A percentile compares a stretch with the other conserved stretches of the same genome.
Evolutionary conservation across 2,329 filamentous ascomycete species (phyloP).

Genomic region (Celoporthe dispersa): DNA sequence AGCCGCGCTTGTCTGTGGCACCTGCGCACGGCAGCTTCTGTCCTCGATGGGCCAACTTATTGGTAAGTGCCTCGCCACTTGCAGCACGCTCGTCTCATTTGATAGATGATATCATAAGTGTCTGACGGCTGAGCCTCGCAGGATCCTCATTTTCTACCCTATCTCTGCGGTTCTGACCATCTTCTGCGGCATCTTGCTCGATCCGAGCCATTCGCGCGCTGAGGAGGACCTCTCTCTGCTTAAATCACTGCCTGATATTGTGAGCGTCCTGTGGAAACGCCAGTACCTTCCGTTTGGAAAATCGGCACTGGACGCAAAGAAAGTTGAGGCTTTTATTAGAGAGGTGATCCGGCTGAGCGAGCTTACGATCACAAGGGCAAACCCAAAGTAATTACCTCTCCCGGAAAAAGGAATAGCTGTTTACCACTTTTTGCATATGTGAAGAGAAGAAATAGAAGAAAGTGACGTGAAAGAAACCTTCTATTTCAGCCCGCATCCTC

Average conservation of each 20-base stretch:
- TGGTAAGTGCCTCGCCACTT: background rate
- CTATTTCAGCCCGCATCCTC: background rate
- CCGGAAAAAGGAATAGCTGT: background rate
- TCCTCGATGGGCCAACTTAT: background rate
- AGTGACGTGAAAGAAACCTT: background rate
- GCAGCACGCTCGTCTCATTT: background rate
- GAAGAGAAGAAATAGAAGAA: background rate
- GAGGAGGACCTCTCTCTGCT: constrained; percentile 52
- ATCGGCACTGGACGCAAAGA: constrained; percentile 29
- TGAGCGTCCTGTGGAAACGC: background rate
- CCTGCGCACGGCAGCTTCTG: constrained; percentile 42
- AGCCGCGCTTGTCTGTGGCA: constrained; percentile 59
- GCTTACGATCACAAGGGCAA: background rate
- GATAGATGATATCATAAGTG: no score
- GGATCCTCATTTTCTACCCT: constrained; percentile 60
- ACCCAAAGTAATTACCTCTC: background rate
- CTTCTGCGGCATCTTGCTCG: constrained; percentile 58
- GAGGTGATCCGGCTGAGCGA: background rate
- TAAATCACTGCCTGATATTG: constrained; percentile 13
- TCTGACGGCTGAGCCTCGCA: constrained; percentile 33
- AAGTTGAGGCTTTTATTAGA: background rate
- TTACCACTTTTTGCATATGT: background rate
- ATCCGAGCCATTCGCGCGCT: constrained; percentile 49
- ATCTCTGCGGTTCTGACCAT: constrained; percentile 57
- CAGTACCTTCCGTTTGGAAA: background rate